Evolutionary conservation across 75 land plant genomes (phyloP), one percentile per base, ranked within the genome.

Genomic region (Pinus tabuliformis): DNA sequence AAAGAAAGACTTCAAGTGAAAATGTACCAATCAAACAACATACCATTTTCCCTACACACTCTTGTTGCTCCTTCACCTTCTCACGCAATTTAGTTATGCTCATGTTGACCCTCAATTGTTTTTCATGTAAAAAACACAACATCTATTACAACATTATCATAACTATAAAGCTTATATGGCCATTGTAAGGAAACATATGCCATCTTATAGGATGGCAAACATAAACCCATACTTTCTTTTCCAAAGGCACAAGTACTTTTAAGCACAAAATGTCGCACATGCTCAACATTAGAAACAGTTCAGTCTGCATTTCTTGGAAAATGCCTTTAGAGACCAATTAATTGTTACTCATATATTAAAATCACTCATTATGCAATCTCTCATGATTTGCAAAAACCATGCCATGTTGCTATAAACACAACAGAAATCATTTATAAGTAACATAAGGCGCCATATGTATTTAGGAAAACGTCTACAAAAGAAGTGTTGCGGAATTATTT

Each of bases 31-130:
- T 33, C 9, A 11, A 68, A 18, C 45, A 39, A 68, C 74, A 56
- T 76, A 85, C 89, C 87, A 78, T 88, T 75, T 85, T 74, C 17
- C 90, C 88, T 30, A 87, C 91, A 24, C 86, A 81, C 78, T 87
- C 91, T 73, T 87, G 99, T 36, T 97, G 98, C 76, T 91, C 98
- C 80, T 97, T 94, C 15, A 94, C 98, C 76, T 90, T 92, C 65
- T 94, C 90, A 5, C 94, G 93, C 74, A 94, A 81, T 79, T 92
- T 92, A 62, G 59, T 86, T 52, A 94, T 78, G n/a, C n/a, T n/a
- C n/a, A 92, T 97, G 77, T 92, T 90, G 30, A 94, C 98, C 81
- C 87, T 82, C 70, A 94, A 81, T 61, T 91, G 87, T 45, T 87
- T 87, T 70, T 87, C 91, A 86, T 89, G 74, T 56, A 79, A 45